Evolutionary conservation across 2,329 filamentous ascomycete species (phyloP).

Genomic region (Ceratocystis huliohia): DNA sequence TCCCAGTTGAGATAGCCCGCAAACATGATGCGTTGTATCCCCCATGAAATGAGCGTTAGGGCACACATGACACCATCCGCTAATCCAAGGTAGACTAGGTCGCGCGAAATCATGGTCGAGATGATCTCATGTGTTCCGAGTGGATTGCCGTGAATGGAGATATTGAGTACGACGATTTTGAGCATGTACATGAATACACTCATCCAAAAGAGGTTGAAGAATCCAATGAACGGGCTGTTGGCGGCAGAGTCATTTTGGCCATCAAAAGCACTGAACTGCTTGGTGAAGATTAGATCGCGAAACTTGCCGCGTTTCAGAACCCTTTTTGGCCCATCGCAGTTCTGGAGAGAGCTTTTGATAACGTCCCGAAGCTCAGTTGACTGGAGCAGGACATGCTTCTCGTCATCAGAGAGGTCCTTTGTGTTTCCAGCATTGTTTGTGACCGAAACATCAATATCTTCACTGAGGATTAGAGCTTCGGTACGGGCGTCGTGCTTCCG

Average conservation of each 20-base stretch:
- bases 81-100: constrained; percentile 42
- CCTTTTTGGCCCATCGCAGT: constrained; percentile 5
- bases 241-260: constrained; percentile 51
- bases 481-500: constrained; percentile 8
- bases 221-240: constrained; percentile 62
- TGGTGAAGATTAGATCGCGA: constrained; percentile 52
- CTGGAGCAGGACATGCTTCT: constrained; percentile 15
- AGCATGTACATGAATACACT: constrained; percentile 52
- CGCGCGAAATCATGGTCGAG: constrained; percentile 48
- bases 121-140: constrained; percentile 62
- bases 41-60: constrained; percentile 50
- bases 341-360: constrained; percentile 11
- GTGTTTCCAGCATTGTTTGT: constrained; percentile 19
- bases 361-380: constrained; percentile 16
- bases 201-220: constrained; percentile 71
- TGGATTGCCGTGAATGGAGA: constrained; percentile 52
- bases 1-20: constrained; percentile 55
- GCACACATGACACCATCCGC: constrained; percentile 60
- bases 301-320: constrained; percentile 26
- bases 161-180: constrained; percentile 56
- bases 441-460: constrained; percentile 21
- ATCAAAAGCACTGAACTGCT: constrained; percentile 63
- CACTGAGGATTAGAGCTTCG: constrained; percentile 19
- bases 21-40: constrained; percentile 49
- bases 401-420: constrained; percentile 24